Evolutionary conservation across 139 green algal species (phyloP).

Genomic region (Coelastrella sp.): DNA sequence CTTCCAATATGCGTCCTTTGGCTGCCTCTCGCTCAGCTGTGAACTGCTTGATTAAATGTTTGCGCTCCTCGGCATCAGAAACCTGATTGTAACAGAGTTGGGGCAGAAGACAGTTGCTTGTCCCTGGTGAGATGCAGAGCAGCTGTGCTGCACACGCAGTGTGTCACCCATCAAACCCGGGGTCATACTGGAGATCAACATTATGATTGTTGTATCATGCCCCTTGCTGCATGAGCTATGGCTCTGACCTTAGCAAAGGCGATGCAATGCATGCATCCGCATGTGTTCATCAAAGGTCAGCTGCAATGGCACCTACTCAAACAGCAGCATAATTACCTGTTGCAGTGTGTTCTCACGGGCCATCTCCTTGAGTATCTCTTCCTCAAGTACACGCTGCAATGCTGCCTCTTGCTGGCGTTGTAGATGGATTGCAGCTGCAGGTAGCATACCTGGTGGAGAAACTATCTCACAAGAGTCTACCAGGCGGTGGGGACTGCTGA

Average conservation of each 20-base stretch:
- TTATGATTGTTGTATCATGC: too few relatives aligned
- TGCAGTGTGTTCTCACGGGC: conserved; percentile 57
- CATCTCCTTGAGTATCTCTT: conserved; percentile 52
- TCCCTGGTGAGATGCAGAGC: too few relatives aligned
- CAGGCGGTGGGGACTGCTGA: conserved; percentile 1
- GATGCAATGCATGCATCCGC: too few relatives aligned
- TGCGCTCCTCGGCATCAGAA: conserved; percentile 55
- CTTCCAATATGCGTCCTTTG: conserved; percentile 55
- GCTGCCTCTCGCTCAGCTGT: conserved; percentile 57
- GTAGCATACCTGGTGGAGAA: neutral
- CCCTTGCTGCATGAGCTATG: too few relatives aligned
- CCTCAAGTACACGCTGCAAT: conserved; percentile 48
- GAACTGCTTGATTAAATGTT: conserved; percentile 57
- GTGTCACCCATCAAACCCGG: too few relatives aligned
- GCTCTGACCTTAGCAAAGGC: too few relatives aligned
- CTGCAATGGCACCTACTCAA: too few relatives aligned
- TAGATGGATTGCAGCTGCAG: neutral
- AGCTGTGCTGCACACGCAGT: too few relatives aligned
- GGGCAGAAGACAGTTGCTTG: too few relatives aligned
- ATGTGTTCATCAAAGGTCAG: too few relatives aligned
- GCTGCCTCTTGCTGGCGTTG: conserved; percentile 35
- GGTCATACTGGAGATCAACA: too few relatives aligned
- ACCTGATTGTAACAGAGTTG: conserved; percentile 42
- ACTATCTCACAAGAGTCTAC: neutral
- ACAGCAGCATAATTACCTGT: too few relatives aligned